Percentiles rank a stretch among this genome's conserved stretches.
Evolutionary conservation across 2,329 filamentous ascomycete genomes (phyloP).

Genomic region (Epichloe sibirici): DNA sequence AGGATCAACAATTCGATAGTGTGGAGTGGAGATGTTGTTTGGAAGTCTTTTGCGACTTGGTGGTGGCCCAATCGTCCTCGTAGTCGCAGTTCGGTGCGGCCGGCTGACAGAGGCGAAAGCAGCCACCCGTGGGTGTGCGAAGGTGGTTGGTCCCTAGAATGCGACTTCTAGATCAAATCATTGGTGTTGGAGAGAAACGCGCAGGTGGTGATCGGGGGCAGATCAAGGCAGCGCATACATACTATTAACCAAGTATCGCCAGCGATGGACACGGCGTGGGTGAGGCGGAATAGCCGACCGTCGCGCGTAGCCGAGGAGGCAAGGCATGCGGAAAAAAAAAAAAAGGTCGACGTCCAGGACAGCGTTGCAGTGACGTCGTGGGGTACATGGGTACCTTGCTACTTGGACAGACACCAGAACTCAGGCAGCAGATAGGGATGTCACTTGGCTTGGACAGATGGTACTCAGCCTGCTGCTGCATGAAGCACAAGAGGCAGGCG

Average conservation of each 20-base stretch:
- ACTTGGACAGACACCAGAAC: not conserved
- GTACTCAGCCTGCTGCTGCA: not conserved
- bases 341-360: not conserved
- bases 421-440: too few species aligned
- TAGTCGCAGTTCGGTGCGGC: not conserved
- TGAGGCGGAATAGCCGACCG: slow-evolving; percentile 1
- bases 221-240: not conserved
- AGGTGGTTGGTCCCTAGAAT: not conserved
- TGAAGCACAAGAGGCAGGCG: not conserved
- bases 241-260: not conserved
- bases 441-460: not conserved
- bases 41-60: slow-evolving; percentile 1
- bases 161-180: not conserved
- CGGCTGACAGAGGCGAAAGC: slow-evolving; percentile 6
- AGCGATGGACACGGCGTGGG: not conserved
- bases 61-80: not conserved
- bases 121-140: slow-evolving; percentile 12
- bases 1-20: not conserved
- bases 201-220: not conserved
- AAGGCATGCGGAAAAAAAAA: not conserved
- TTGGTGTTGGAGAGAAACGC: not conserved
- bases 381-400: not conserved
- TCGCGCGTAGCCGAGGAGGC: slow-evolving; percentile 4
- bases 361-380: not conserved
- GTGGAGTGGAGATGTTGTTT: slow-evolving; percentile 4